Conservation (phyloP, 495 filamentous ascomycete species). For the Bombardia bombarda region DNA sequence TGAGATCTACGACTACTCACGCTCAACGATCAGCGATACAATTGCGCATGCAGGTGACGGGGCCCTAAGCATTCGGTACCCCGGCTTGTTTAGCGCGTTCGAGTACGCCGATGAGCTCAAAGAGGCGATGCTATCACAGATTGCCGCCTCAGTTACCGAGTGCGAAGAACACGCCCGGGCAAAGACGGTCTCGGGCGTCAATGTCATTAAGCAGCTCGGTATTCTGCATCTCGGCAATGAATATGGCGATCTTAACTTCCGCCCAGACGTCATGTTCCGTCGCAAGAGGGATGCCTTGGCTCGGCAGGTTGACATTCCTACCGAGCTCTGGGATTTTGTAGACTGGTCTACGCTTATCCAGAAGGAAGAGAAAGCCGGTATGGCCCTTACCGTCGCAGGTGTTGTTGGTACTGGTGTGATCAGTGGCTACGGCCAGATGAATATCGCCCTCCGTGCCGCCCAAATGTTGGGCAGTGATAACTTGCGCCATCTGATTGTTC, state of each 20-base stretch:
- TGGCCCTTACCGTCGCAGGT: constrained; percentile 89
- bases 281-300: constrained; percentile 71
- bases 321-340: constrained; percentile 89
- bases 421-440: constrained; percentile 80
- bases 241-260: constrained; percentile 77
- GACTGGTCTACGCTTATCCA: constrained; percentile 77
- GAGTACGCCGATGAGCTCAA: constrained; percentile 91
- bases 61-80: constrained; percentile 76
- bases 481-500: constrained; percentile 70
- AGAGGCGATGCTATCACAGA: constrained; percentile 80
- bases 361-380: constrained; percentile 84
- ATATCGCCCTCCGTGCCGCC: constrained; percentile 71
- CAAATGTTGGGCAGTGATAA: constrained; percentile 81
- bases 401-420: constrained; percentile 73
- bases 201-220: constrained; percentile 78
- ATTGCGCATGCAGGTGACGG: constrained; percentile 69
- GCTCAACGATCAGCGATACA: constrained; percentile 58
- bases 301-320: constrained; percentile 74
- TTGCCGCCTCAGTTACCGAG: constrained; percentile 63
- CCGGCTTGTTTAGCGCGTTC: constrained; percentile 76
- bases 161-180: constrained; percentile 81
- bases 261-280: constrained; percentile 85
- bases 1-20: constrained; percentile 75
- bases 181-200: constrained; percentile 76
- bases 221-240: constrained; percentile 81